Base-by-base conservation (phyloP, 2,329 filamentous ascomycete species). In the Venturia effusa region DNA sequence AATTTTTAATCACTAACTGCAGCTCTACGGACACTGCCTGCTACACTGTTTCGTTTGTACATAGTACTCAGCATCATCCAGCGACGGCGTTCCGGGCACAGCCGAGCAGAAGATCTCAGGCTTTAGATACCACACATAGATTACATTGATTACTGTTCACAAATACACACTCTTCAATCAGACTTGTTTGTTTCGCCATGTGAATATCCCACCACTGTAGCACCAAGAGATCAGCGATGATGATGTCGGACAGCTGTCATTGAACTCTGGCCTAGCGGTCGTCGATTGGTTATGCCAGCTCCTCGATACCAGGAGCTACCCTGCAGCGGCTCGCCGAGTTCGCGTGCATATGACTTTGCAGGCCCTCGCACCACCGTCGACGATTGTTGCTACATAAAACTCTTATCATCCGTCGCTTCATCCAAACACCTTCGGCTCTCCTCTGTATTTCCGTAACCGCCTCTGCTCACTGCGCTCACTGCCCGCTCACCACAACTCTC, bases 11-110 rank as follows among this genome's bases (percentile, higher is more conserved):
- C 45, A 57, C 27, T 34, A 32, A 57, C 51, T 57, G 51, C 51
- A 57, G 51, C 51, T 57, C 51, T 57, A 57, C 51, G 51, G 51
- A 57, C 51, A 57, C 51, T 57, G 51, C 51, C 51, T 57, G 51
- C 51, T 57, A 34, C 27, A 34, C 34, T 57, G 30, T 57, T 57
- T 34, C 51, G 2, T 57, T 57, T 57, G 51, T 57, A 57, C 51
- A 57, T 57, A 57, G 17, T 34, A 34, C 27, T 19, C 34, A 55
- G 27, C 51, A 57, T 51, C 45, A 30, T 34, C 19, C 30, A 57
- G 51, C 51, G 51, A 57, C 51, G 51, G 51, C 51, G 51, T 57
- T 57, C n/a, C 34, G 15, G 51, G 51, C 27, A n/a, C 51, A 57
- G 51, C 30, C 51, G 51, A 57, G 51, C 51, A 32, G 51, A 57